These are phyloP conservation scores for Thymus mandschuricus DNA, from an alignment of 257 asterid genomes.

Conservation along the genomic window DNA sequence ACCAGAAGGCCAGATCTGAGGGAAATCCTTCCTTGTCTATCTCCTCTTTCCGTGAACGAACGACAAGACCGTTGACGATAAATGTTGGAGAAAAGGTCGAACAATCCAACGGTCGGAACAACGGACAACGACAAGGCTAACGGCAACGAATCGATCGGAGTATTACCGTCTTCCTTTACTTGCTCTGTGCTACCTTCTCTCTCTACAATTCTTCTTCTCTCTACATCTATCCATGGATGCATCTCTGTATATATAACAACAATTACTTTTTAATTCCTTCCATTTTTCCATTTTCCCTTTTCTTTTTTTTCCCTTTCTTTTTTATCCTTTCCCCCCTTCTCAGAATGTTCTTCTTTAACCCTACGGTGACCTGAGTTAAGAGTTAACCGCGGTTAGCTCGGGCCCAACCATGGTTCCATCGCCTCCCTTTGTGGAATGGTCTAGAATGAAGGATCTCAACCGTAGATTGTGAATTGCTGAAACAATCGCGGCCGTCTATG, in stretches of 20 bases:
- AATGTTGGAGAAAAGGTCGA: conserved; percentile 35
- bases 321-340: background rate
- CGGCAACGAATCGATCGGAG: conserved; percentile 45
- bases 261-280: background rate
- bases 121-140: conserved; percentile 33
- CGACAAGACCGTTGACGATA: conserved; percentile 29
- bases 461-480: conserved; percentile 38
- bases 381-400: conserved; percentile 40
- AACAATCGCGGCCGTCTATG: conserved; percentile 29
- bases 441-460: conserved; percentile 47
- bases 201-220: conserved; percentile 28
- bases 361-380: conserved; percentile 23
- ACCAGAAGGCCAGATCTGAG: conserved; percentile 79
- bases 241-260: conserved; percentile 25
- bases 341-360: conserved; percentile 25
- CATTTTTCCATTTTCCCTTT: background rate
- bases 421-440: conserved; percentile 41
- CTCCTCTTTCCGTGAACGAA: conserved; percentile 28
- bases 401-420: conserved; percentile 29
- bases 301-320: background rate
- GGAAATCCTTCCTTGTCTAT: conserved; percentile 24
- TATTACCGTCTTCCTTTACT: conserved; percentile 29
- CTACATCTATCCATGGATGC: background rate
- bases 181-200: conserved; percentile 32
- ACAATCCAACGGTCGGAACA: conserved; percentile 47